Evolutionary conservation across 306 rosid species (phyloP), one percentile per base, ranked within the genome.

Genomic region (Glycine latifolia): DNA sequence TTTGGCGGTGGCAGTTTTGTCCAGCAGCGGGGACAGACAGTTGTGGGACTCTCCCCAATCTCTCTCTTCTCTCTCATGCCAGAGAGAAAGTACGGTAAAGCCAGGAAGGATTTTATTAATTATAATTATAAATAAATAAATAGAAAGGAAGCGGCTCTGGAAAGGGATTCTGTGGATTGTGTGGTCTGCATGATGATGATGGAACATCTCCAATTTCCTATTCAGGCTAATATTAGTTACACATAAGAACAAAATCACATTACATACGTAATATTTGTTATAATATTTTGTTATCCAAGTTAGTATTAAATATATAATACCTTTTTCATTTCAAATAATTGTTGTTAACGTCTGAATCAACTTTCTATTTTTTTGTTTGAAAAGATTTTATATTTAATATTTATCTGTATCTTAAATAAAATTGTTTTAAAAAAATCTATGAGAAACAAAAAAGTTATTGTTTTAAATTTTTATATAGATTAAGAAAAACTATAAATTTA

Each of bases 1-100:
- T 95, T 95, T 95, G 97, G 92, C 86, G 87, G 91, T 87, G 90
- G 91, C 94, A 92, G 93, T 85, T 90, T 92, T 91, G 97, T 92
- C 97, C 86, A 41, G 83, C 92, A 89, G 90, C 91, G 85, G 79
- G 73, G 90, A 91, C 94, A 91, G 85, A 86, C 81, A 71, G 94
- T 84, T 90, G 98, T 89, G 97, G 97, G 97, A 91, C 89, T 86
- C 87, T 79, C 82, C 14, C 63, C 78, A 66, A 33, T 78, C 70
- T 59, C 54, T 66, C 78, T 75, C 66, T 66, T 12, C 14, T 68
- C 67, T 61, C 86, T 73, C 76, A 58, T 41, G 0, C 16, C 2
- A 26, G 10, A 67, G 56, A 67, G 50, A 70, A 73, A 67, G 72
- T 85, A 75, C 86, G 79, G 83, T 75, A n/a, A 69, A 67, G 35